These are phyloP conservation scores for Glomus cerebriforme DNA, from an alignment of 192 early-diverging fungal genomes.

Conservation along the genomic window DNA sequence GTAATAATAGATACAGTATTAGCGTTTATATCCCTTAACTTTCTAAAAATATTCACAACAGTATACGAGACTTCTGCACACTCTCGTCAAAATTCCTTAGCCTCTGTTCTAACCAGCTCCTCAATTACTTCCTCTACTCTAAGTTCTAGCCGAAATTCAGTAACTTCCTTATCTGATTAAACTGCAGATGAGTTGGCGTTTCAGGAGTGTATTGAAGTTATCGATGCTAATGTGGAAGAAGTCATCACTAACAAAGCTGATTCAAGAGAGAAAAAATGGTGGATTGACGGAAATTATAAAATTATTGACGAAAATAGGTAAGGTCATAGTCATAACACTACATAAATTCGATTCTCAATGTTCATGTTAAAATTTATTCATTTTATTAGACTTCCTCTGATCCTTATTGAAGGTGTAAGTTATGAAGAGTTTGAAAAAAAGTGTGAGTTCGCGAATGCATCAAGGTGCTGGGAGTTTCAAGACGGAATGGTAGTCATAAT, in stretches of 20 bases:
- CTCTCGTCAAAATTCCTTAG: not conserved
- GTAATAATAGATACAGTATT: not conserved
- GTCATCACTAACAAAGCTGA: conserved; percentile 18
- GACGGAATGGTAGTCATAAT: conserved; percentile 12
- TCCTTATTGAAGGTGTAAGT: conserved; percentile 21
- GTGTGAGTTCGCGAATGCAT: not conserved
- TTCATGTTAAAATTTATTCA: conserved; percentile 5
- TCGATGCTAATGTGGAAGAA: conserved; percentile 10
- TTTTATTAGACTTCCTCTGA: conserved; percentile 16
- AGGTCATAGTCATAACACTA: not conserved
- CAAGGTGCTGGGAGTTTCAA: not conserved
- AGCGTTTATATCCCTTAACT: not conserved
- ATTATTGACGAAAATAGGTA: conserved; percentile 18
- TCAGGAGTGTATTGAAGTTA: conserved; percentile 16
- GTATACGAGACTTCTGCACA: conserved; percentile 9
- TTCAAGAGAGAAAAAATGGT: conserved; percentile 19
- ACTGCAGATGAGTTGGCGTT: conserved; percentile 4
- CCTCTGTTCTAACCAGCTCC: not conserved
- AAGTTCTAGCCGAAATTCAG: not conserved
- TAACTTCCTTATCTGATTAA: conserved; percentile 10
- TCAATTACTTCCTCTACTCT: not conserved
- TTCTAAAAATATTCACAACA: conserved; percentile 8
- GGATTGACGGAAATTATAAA: conserved; percentile 11
- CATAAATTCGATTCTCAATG: conserved; percentile 6
- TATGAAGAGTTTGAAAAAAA: conserved; percentile 18